Evolutionary conservation across 129 eudicot genomes (phyloP).

Genomic region (Artemisia annua): DNA sequence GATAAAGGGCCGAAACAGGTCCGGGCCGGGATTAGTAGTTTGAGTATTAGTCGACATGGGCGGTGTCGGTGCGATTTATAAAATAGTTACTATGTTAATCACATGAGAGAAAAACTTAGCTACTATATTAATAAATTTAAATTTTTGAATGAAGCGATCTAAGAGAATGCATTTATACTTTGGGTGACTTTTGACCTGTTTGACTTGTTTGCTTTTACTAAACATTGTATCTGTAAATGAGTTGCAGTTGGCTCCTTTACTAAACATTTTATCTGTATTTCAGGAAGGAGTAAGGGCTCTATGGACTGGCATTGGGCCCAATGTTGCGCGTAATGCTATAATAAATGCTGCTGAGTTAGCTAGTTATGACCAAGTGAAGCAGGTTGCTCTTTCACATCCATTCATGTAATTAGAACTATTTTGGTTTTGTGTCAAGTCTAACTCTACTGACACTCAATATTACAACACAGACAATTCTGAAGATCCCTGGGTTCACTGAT

Average conservation of each 20-base stretch:
- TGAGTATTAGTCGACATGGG: no score
- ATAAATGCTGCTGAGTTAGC: conserved; percentile 96
- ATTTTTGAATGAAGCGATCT: no score
- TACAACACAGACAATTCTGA: conserved; percentile 70
- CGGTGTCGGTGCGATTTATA: no score
- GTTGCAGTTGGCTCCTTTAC: no score
- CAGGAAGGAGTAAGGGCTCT: conserved; percentile 84
- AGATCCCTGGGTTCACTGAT: conserved; percentile 87
- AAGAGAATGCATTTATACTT: no score
- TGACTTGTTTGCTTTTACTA: neutral
- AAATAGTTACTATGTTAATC: no score
- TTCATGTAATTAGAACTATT: neutral
- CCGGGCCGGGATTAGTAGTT: no score
- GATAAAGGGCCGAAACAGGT: no score
- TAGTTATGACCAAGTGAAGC: conserved; percentile 96
- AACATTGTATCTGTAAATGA: no score
- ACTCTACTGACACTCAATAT: conserved; percentile 7
- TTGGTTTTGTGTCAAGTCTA: neutral
- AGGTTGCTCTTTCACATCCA: conserved; percentile 41
- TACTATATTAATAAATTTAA: no score
- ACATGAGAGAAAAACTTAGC: no score
- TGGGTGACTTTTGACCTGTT: neutral
- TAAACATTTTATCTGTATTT: conserved; percentile 5
- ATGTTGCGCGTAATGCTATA: conserved; percentile 85
- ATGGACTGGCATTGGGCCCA: conserved; percentile 97